Evolutionary conservation across 164 flowering plant genomes (phyloP), one percentile per base, ranked within the genome.

Genomic region (Sextonia rubra): DNA sequence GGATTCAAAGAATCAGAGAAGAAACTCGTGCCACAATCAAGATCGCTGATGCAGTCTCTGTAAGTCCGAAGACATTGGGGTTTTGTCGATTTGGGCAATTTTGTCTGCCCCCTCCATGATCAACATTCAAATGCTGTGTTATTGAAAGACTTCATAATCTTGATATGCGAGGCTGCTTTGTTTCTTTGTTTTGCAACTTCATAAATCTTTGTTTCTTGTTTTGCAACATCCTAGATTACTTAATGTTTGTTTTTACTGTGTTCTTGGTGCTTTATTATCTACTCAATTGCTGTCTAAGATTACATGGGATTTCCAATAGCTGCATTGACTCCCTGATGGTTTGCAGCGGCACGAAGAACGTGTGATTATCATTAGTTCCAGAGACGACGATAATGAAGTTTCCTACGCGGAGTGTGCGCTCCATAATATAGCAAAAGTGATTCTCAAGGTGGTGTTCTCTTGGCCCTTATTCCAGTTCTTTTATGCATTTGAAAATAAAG

Each of bases 371-470:
- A 89, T 93, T 75, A 91, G 91, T 78, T 93, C 97, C 1, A 85
- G 79, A 73, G 87, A 85, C 48, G 83, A 77, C 72, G 92, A 83
- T 1, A 61, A 71, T 23, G 32, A 58, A 29, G 79, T 83, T 64
- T 77, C 91, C 73, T 93, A 89, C 76, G 97, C 98, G 2, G 98
- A 94, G 79, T 83, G 80, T 69, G 98, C 97, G 3, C 90, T 94
- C 30, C 81, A 86, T 75, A 79, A 79, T 70, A 89, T 94, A 60
- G 91, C 90, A 9, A 72, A 60, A 47, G 74, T 86, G 73, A 88
- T 94, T 60, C 88, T 92, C 44, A 79, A 79, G 97, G 97, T 94
- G 66, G 73, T 64, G 32, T 61, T 23, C 18, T 58, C n/a, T 52
- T 20, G n/a, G 49, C 27, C 8, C 27, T 48, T 22, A 61, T 20